Conservation (phyloP, 371 early-diverging fungal species). For the Mucor indicus region DNA sequence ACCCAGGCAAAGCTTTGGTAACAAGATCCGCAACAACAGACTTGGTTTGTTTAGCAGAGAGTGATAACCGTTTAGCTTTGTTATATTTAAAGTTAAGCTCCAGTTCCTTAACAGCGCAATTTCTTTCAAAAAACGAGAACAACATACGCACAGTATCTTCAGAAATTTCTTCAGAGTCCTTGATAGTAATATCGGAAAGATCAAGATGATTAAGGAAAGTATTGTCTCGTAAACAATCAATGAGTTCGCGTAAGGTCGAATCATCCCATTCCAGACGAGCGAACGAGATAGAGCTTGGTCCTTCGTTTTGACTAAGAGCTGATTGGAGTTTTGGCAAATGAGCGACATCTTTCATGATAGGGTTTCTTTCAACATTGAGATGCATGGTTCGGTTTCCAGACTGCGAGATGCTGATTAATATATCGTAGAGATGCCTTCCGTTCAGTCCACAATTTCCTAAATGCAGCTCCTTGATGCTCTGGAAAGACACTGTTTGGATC, state of each 20-base stretch:
- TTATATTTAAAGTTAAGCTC: conserved; percentile 6
- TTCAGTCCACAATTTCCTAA: conserved; percentile 28
- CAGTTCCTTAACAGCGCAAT: conserved; percentile 22
- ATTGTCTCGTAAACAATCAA: conserved; percentile 38
- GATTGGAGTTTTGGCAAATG: conserved; percentile 34
- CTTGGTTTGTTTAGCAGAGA: not conserved
- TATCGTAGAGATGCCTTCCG: conserved; percentile 27
- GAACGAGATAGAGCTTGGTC: conserved; percentile 33
- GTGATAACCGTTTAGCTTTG: not conserved
- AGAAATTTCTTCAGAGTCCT: conserved; percentile 20
- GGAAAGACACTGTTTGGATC: conserved; percentile 31
- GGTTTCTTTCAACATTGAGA: conserved; percentile 29
- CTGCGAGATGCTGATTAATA: conserved; percentile 26
- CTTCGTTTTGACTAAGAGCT: conserved; percentile 34
- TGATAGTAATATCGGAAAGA: conserved; percentile 26
- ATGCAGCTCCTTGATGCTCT: conserved; percentile 17
- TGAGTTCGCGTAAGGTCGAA: conserved; percentile 30
- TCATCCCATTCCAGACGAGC: conserved; percentile 44
- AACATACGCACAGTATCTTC: conserved; percentile 33
- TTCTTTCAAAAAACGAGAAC: conserved; percentile 36
- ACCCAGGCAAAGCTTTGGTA: conserved; percentile 19
- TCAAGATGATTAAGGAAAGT: conserved; percentile 19
- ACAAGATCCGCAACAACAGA: conserved; percentile 18
- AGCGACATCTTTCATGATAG: conserved; percentile 33
- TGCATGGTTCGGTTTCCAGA: conserved; percentile 30